Evolutionary conservation across 2,329 filamentous ascomycete genomes (phyloP), one percentile per base, ranked within the genome.

Genomic region (Mycosphaerella sp.): DNA sequence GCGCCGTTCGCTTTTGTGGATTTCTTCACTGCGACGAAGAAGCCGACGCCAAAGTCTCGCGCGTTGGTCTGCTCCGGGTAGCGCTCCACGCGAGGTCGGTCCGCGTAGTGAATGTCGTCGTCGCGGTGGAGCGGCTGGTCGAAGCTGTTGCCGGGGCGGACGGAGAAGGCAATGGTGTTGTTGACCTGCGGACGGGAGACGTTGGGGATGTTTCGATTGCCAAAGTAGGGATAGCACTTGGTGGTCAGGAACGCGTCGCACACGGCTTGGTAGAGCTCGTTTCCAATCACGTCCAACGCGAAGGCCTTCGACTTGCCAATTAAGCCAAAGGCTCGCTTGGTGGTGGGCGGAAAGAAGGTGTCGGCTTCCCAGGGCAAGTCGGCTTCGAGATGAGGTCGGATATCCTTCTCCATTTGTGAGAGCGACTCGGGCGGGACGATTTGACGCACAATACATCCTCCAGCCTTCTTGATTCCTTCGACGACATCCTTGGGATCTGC

Each of bases 311-410:
- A 34, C 7, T 34, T 34, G 30, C 30, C 48, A 10, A 54, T 54
- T 27, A 54, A 21, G 5, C 52, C 44, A 25, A 43, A 54, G 4
- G 52, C 52, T 1, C 52, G 52, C 34, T 49, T 49, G 7, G 52
- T 54, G 1, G 42, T 41, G 53, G 52, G 52, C 17, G 52, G 52
- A 25, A 54, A 54, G 35, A 64, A 52, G 1, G 44, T 40, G 18
- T 47, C 44, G 13, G 36, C 34, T 37, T 47, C 34, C 44, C 44
- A 47, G 8, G 44, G 13, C 10, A 18, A 17, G 36, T 47, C 44
- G 8, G 44, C 35, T 16, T 47, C 44, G 8, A 47, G 25, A 6
- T 39, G 27, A 17, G 44, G 44, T 13, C 44, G 21, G 13, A 47
- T 47, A 12, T 47, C 44, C 34, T 47, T 47, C n/a, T 47, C 34